Base-by-base conservation (phyloP, 31 red algal genomes). In the Odonthalia washingtoniensis region DNA sequence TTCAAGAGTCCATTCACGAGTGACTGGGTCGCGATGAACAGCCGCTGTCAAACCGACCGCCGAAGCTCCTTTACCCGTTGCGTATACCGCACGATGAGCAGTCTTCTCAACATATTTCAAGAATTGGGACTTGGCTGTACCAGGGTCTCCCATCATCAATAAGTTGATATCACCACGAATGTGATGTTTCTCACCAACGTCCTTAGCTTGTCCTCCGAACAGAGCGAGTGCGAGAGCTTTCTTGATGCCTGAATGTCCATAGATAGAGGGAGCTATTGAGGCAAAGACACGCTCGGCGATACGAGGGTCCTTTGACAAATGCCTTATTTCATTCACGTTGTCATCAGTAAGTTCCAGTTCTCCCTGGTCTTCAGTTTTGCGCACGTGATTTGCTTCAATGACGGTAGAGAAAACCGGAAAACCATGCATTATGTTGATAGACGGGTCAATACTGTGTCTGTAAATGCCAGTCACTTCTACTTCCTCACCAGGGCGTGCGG, bases 91-190 rank as follows among this genome's bases (percentile, higher is more conserved):
- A 34, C 98, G 92, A 83, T 95, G 91, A 16, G 98, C 95, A 36
- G 95, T 97, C 72, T 99, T 99, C 68, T 99, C 98, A 9, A 99
- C 92, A 46, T 95, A 99, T 77, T 99, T 99, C 57, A 99, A 75
- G 69, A 99, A 97, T 70, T 99, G 98, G 2, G 98, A 99, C 62
- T 99, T 99, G n/a, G 98, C 98, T 17, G 95, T 99, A 62, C 98
- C 98, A 40, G 98, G 98, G 78, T 99, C 98, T 5, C 98, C 98
- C 80, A 99, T 83, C 73, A 99, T 32, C 31, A 99, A 86, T 28
- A 95, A 75, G 41, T 99, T 99, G 74, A 99, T 99, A 72, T 99
- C 98, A 40, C 98, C 98, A 35, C 98, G 84, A 79, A 94, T 99
- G 46, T 84, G 95, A 92, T 99, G 98, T 65, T 94, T 93, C 85